A percentile compares a stretch with the other conserved stretches of the same genome.
phyloP scores from a whole-genome alignment of 441 rosid species.

The Dalechampia spathulata region DNA sequence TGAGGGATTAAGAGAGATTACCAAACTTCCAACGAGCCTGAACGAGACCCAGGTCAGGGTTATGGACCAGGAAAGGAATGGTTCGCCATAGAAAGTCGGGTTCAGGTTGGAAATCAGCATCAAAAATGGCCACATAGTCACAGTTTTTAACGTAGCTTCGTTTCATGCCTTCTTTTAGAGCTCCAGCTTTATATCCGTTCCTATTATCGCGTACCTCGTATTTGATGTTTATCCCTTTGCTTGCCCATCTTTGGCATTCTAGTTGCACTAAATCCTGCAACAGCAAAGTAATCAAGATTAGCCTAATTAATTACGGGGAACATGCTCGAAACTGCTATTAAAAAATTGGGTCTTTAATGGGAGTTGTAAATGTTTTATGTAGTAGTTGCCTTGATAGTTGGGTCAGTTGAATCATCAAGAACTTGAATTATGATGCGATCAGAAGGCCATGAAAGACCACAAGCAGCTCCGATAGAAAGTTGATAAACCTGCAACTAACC shows the following conservation, averaged over 20 bases:
- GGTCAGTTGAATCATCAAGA: conserved; percentile 94
- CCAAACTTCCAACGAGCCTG: conserved; percentile 98
- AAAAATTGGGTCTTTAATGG: too few relatives aligned
- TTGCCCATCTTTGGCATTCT: conserved; percentile 89
- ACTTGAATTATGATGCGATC: conserved; percentile 65
- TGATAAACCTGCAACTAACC: conserved; percentile 57
- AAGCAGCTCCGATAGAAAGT: conserved; percentile 91
- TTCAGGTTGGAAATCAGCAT: conserved; percentile 92
- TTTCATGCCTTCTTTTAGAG: conserved; percentile 88
- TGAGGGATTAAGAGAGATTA: conserved; percentile 23
- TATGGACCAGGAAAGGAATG: conserved; percentile 67
- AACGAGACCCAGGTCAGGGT: conserved; percentile 69
- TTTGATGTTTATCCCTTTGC: conserved; percentile 87
- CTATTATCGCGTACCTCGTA: conserved; percentile 78
- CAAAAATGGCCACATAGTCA: conserved; percentile 81
- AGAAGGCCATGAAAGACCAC: conserved; percentile 46
- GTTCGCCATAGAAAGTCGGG: conserved; percentile 82
- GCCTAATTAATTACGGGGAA: neutral
- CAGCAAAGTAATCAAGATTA: neutral
- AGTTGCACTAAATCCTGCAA: conserved; percentile 68
- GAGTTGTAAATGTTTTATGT: neutral
- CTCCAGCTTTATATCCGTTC: conserved; percentile 93
- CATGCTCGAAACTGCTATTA: too few relatives aligned
- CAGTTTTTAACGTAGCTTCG: conserved; percentile 71
- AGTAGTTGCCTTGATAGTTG: conserved; percentile 54